Evolutionary conservation across 1,284 basidiomycete genomes (phyloP).

Genomic region (Rhodotorula sp.): DNA sequence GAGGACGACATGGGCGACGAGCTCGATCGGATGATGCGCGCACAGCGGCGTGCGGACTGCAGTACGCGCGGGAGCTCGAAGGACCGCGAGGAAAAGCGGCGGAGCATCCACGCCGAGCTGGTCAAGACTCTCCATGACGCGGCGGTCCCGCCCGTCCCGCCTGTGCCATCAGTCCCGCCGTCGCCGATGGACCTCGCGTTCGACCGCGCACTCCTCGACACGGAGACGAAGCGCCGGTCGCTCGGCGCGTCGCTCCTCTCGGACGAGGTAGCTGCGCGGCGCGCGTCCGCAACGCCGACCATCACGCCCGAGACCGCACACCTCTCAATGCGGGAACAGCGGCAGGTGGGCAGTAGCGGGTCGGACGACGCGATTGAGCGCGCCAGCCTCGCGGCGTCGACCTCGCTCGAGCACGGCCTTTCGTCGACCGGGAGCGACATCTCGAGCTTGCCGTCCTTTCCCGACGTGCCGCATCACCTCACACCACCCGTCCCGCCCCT

Average conservation of each 20-base stretch:
- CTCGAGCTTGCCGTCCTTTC: slow-evolving; percentile 22
- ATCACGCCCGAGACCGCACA: background rate
- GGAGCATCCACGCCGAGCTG: slow-evolving; percentile 23
- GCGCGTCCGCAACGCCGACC: background rate
- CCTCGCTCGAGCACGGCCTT: slow-evolving; percentile 2
- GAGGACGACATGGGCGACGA: slow-evolving; percentile 13
- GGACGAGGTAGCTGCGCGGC: background rate
- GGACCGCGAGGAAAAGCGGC: slow-evolving; percentile 11
- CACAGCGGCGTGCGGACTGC: slow-evolving; percentile 1
- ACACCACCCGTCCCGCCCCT: background rate
- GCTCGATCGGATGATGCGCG: slow-evolving; percentile 30
- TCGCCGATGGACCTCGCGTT: slow-evolving; percentile 14
- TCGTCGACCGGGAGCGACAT: slow-evolving; percentile 21
- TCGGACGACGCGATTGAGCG: background rate
- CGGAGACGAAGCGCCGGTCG: slow-evolving; percentile 16
- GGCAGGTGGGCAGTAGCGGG: background rate
- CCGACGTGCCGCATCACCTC: slow-evolving; percentile 15
- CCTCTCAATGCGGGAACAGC: background rate
- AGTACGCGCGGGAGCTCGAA: background rate
- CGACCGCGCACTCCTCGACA: slow-evolving; percentile 18
- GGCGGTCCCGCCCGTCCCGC: background rate
- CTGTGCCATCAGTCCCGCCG: background rate
- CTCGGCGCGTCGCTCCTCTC: slow-evolving; percentile 15
- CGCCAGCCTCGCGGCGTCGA: background rate
- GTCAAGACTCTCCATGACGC: background rate